Conservation (phyloP, 2,329 filamentous ascomycete species). For the Pestalotiopsis sp. region DNA sequence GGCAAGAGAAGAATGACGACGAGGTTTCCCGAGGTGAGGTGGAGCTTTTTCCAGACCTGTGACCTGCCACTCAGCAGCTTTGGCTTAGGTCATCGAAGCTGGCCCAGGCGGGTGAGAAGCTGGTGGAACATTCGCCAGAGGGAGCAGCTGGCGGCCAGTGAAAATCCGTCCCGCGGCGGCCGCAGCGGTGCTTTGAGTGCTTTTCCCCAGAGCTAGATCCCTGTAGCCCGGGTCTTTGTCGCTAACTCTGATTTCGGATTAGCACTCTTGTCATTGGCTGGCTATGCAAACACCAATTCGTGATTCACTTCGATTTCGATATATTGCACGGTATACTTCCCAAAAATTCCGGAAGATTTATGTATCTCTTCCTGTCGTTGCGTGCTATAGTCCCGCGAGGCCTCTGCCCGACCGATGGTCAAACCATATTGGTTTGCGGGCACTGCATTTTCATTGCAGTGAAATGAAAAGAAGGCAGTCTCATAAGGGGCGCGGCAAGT, state of each 20-base stretch:
- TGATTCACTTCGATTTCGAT: no score
- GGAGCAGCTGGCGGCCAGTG: not conserved
- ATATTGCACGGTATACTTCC: no score
- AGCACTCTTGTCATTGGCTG: not conserved
- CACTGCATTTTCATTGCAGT: no score
- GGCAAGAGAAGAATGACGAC: conserved; percentile 13
- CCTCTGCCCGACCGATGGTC: no score
- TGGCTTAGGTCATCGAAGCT: conserved; percentile 6
- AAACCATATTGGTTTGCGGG: no score
- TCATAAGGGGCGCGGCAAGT: no score
- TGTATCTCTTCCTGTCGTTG: no score
- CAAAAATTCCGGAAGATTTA: no score
- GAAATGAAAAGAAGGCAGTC: no score
- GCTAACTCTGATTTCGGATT: not conserved
- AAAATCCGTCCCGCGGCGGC: not conserved
- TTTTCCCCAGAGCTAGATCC: not conserved
- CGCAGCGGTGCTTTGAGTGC: not conserved
- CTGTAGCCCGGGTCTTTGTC: not conserved
- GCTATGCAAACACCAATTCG: not conserved
- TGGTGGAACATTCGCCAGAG: conserved; percentile 17
- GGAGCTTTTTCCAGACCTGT: conserved; percentile 3
- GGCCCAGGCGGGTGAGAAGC: conserved; percentile 5
- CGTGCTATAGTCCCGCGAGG: no score
- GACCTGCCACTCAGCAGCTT: not conserved
- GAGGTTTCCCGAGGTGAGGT: conserved; percentile 8